These are phyloP conservation scores for Hypoxylon rickii DNA, from an alignment of 495 filamentous ascomycete species.

Conservation along the genomic window DNA sequence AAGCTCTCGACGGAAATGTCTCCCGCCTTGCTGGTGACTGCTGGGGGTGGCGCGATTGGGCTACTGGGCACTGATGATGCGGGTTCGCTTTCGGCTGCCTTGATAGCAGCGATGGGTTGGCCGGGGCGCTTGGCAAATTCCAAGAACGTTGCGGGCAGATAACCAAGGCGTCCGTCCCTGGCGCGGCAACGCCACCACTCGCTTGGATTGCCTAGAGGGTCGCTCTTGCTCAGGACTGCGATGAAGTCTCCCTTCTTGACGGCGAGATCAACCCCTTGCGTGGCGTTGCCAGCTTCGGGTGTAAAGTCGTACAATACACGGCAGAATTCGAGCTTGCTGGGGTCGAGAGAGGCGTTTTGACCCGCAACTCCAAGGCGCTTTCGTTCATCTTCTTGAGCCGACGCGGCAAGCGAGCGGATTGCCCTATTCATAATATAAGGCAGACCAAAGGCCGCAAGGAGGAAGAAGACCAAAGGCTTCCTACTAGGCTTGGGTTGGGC, in stretches of 20 bases:
- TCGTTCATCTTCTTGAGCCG: slow-evolving; percentile 78
- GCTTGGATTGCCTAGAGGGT: slow-evolving; percentile 86
- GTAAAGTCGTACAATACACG: slow-evolving; percentile 92
- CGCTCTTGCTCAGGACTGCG: slow-evolving; percentile 88
- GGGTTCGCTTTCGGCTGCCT: slow-evolving; percentile 61
- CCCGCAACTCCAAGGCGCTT: slow-evolving; percentile 59
- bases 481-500: slow-evolving; percentile 74
- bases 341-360: slow-evolving; percentile 66
- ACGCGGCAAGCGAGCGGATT: slow-evolving; percentile 79
- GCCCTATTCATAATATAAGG: slow-evolving; percentile 96
- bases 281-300: slow-evolving; percentile 66
- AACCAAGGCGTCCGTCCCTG: slow-evolving; percentile 88
- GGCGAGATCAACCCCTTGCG: slow-evolving; percentile 79
- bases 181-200: slow-evolving; percentile 98
- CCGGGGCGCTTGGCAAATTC: slow-evolving; percentile 72
- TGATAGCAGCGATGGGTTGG: slow-evolving; percentile 52
- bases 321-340: slow-evolving; percentile 91
- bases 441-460: slow-evolving; percentile 89
- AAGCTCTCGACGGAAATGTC: slow-evolving; percentile 84
- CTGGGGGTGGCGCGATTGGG: slow-evolving; percentile 53
- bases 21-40: slow-evolving; percentile 62
- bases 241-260: slow-evolving; percentile 97
- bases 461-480: slow-evolving; percentile 95
- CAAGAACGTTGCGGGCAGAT: slow-evolving; percentile 86
- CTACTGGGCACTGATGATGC: slow-evolving; percentile 50